phyloP scores from a whole-genome alignment of 345 rosid genomes.

The Eutrema japonicum region DNA sequence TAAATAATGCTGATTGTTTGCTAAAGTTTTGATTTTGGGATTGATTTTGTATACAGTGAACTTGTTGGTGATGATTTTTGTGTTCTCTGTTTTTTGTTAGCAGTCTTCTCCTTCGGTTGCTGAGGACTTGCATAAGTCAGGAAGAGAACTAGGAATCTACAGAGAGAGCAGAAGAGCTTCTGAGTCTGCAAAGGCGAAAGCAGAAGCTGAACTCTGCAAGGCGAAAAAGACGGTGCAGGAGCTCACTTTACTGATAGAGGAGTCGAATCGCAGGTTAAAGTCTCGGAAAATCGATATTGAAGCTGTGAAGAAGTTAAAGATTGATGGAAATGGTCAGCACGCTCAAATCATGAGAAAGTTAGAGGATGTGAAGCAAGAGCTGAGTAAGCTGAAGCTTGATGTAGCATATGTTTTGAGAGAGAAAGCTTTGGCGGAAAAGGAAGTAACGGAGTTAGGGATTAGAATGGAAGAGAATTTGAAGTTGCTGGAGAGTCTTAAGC shows the following conservation, averaged over 20 bases:
- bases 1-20: not conserved
- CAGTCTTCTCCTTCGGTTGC: conserved; percentile 54
- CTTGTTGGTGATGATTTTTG: not conserved
- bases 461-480: conserved; percentile 43
- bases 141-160: conserved; percentile 51
- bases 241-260: conserved; percentile 54
- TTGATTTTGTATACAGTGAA: not conserved
- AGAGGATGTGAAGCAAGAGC: conserved; percentile 64
- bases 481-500: conserved; percentile 54
- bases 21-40: conserved; percentile 17
- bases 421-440: conserved; percentile 62
- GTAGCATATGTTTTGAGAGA: conserved; percentile 61
- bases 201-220: conserved; percentile 58
- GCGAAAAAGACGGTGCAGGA: conserved; percentile 54
- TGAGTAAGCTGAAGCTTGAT: conserved; percentile 77
- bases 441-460: conserved; percentile 42
- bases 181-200: conserved; percentile 51
- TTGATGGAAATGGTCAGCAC: conserved; percentile 35
- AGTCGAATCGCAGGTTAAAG: conserved; percentile 47
- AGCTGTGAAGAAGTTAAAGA: conserved; percentile 37
- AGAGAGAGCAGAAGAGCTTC: conserved; percentile 60
- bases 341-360: conserved; percentile 56
- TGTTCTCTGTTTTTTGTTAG: conserved; percentile 31
- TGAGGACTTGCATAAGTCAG: conserved; percentile 66
- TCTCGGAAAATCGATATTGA: conserved; percentile 40